Base-by-base conservation (phyloP, 1,284 basidiomycete genomes). In the Heterobasidion annosum region DNA sequence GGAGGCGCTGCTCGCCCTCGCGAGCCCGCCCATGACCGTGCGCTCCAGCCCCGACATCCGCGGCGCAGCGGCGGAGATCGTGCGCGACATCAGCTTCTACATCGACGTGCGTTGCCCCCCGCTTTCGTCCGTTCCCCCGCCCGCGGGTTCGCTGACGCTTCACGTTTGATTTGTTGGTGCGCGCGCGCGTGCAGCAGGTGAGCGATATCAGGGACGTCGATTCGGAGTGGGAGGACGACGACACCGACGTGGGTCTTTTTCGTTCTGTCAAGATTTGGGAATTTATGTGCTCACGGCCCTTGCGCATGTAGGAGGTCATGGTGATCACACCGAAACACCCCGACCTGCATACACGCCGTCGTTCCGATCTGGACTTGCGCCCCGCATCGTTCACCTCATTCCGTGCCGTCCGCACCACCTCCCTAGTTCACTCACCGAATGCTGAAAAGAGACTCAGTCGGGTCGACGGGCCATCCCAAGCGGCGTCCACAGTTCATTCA, bases 191-290 rank as follows among this genome's bases (percentile, higher is more conserved):
- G 48, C 34, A 71, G 68, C 62, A 61, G 50, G 61, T 69, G 40
- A 69, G 64, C 37, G 59, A 73, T 58, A 63, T 73, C 10, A 65
- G 64, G 45, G 71, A 70, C 19, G 56, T 73, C 35, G 66, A 67
- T 56, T 65, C 71, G 8, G 67, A 66, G 35, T 74, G 71, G 70
- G 67, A 70, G n/a, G 68, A 73, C 35, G 69, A 73, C 46, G 73
- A 73, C 12, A 65, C 73, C 16, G 74, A 75, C 57, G 74, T 73
- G 53, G 44, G 64, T 58, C 40, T 48, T 15, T 25, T 18, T 1
- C n/a, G 12, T 6, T 34, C 13, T 12, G n/a, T 13, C 34, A 3
- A 9, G n/a, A 13, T 37, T 32, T 7, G n/a, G 8, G 16, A 37
- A 34, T 35, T 51, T 32, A 34, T 45, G 13, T 15, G 19, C 54